Evolutionary conservation across 192 early-diverging fungal genomes (phyloP).

Genomic region (Linnemannia exigua): DNA sequence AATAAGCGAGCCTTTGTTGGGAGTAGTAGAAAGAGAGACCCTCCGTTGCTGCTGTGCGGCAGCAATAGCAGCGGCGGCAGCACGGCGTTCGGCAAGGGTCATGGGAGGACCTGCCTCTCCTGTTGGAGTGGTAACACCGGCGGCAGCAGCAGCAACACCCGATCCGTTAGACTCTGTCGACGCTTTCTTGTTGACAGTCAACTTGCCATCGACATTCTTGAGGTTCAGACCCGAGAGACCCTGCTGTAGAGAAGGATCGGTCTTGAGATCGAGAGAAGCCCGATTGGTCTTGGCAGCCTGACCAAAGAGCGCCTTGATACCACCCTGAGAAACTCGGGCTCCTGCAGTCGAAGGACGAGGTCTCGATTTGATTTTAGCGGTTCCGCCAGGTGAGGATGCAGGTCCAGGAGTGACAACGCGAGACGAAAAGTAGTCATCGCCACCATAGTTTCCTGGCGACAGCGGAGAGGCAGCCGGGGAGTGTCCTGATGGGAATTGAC

Average conservation of each 20-base stretch:
- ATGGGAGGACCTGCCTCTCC: slow-evolving; percentile 21
- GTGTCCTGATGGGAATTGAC: slow-evolving; percentile 30
- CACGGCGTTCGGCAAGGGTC: slow-evolving; percentile 49
- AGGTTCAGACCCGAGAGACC: background rate
- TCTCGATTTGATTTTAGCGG: slow-evolving; percentile 51
- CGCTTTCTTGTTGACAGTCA: slow-evolving; percentile 14
- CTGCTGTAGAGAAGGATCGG: slow-evolving; percentile 25
- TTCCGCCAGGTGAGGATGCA: slow-evolving; percentile 40
- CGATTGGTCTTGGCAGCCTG: slow-evolving; percentile 41
- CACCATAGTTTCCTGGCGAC: slow-evolving; percentile 43
- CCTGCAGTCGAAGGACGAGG: slow-evolving; percentile 26
- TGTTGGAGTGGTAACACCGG: slow-evolving; percentile 21
- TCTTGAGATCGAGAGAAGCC: slow-evolving; percentile 38
- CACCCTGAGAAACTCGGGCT: slow-evolving; percentile 38
- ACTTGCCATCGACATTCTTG: background rate
- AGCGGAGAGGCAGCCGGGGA: slow-evolving; percentile 42
- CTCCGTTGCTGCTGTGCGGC: background rate
- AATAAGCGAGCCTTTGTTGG: slow-evolving; percentile 29
- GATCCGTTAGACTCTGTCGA: slow-evolving; percentile 15
- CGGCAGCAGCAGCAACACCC: background rate
- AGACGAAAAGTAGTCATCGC: slow-evolving; percentile 51
- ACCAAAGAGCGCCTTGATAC: slow-evolving; percentile 51
- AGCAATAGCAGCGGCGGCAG: slow-evolving; percentile 15
- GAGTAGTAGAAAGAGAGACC: background rate
- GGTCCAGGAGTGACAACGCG: slow-evolving; percentile 28